Base-by-base conservation (phyloP, 1,284 basidiomycete species). In the Spongiforma sp. region DNA sequence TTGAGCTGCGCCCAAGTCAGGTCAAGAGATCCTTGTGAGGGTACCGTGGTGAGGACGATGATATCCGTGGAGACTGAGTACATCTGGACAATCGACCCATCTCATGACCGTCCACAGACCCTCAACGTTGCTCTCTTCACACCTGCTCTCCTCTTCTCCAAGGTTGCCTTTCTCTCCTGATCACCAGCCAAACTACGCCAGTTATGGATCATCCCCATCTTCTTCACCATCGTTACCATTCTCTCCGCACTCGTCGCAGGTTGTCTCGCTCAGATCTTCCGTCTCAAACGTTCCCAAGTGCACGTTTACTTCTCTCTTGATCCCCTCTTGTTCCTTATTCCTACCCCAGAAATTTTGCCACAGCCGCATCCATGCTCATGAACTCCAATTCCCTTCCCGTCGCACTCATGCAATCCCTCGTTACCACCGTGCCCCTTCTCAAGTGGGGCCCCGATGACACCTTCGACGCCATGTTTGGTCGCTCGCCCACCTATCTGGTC, bases 371-470 rank as follows among this genome's bases (percentile, higher is more conserved):
- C 26, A 93, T 92, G 88, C 94, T 94, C 81, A 93, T 93, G 88
- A 96, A 96, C 77, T 95, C 93, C 8, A 98, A 98, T 75, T 96
- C 94, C 8, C 84, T 98, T 2, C 96, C 96, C 0, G 95, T 98
- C 52, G 96, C 96, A 0, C 83, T 98, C 39, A 91, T 95, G 88
- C 93, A 97, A 79, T 93, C 89, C 66, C 87, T 98, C 28, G 94
- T 95, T 10, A 80, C 91, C 60, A 92, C 93, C 12, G 94, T 98
- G 0, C 91, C 92, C 0, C 89, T 89, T 15, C 83, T 98, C 37
- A 89, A 92, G 73, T 96, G 95, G 95, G 90, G 86, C 21, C 75
- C 84, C 9, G 88, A 93, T 61, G 96, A 98, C 74, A 91, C 87
- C 69, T 85, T 89, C 70, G 86, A 95, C 69, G 87, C 91, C 39